Evolutionary conservation across 1,284 basidiomycete genomes (phyloP).

Genomic region (Cryptococcus sp.): DNA sequence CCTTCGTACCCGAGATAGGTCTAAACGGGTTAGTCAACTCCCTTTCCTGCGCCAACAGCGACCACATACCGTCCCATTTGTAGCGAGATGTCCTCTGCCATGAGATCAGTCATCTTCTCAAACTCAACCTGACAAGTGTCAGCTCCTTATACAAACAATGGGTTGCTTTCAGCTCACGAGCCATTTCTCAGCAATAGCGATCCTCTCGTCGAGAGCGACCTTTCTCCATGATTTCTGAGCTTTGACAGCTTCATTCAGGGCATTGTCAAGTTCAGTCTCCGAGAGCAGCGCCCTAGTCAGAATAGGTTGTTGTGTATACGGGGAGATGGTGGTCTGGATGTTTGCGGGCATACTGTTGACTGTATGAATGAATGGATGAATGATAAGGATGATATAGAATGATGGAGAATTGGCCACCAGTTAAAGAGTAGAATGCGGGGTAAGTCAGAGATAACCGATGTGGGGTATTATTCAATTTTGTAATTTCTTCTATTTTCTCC

Average conservation of each 20-base stretch:
- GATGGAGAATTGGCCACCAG: not conserved
- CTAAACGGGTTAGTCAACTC: constrained; percentile 46
- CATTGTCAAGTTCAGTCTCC: constrained; percentile 55
- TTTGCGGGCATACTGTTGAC: not conserved
- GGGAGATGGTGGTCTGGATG: constrained; percentile 52
- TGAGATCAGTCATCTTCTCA: constrained; percentile 61
- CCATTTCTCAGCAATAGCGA: constrained; percentile 69
- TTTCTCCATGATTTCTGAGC: constrained; percentile 72
- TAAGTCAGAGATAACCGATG: not conserved
- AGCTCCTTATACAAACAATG: constrained; percentile 2
- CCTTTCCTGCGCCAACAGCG: not conserved
- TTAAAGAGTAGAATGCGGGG: not conserved
- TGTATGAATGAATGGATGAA: not conserved
- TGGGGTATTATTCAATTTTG: not conserved
- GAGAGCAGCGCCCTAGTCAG: constrained; percentile 47
- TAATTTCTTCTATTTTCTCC: not conserved
- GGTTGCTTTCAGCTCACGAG: constrained; percentile 53
- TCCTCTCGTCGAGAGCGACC: constrained; percentile 63
- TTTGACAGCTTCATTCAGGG: constrained; percentile 57
- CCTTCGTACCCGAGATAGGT: constrained; percentile 67
- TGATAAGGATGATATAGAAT: not conserved
- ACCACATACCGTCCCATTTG: constrained; percentile 69
- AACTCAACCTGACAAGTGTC: constrained; percentile 62
- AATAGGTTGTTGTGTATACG: constrained; percentile 49
- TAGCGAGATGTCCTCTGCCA: constrained; percentile 68